phyloP scores from a whole-genome alignment of 345 rosid species.

The Microcos paniculata region DNA sequence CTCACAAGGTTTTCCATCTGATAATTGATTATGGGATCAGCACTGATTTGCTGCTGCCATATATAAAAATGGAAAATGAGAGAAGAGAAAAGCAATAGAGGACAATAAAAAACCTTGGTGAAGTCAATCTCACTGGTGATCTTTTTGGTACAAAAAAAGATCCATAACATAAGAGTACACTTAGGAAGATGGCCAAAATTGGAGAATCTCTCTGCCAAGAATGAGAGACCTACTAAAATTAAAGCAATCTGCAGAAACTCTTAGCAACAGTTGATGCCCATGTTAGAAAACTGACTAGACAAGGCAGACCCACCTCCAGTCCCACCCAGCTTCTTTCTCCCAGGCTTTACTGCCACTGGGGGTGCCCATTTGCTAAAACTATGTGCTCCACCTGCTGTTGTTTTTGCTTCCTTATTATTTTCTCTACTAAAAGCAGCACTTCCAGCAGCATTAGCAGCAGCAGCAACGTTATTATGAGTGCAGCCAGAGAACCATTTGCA shows the following conservation, averaged over 20 bases:
- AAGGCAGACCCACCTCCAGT: constrained; percentile 34
- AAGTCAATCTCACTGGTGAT: neutral
- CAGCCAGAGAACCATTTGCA: constrained; percentile 45
- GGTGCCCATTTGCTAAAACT: constrained; percentile 23
- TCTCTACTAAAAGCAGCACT: neutral
- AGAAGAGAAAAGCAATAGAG: neutral
- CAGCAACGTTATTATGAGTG: neutral
- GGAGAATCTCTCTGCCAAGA: constrained; percentile 10
- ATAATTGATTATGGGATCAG: too few species aligned
- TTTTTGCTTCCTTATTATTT: neutral
- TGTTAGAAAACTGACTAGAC: constrained; percentile 43
- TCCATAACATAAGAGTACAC: neutral
- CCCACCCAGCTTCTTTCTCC: constrained; percentile 20
- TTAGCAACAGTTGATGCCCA: constrained; percentile 50
- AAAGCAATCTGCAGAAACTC: neutral
- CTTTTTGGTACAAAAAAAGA: neutral
- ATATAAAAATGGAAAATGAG: neutral
- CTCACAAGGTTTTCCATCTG: too few species aligned
- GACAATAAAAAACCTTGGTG: neutral
- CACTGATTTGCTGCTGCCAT: too few species aligned
- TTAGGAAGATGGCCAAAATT: constrained; percentile 9
- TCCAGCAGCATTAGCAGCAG: neutral
- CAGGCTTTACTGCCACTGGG: constrained; percentile 25
- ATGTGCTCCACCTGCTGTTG: constrained; percentile 5
- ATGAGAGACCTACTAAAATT: neutral